Base-by-base conservation (phyloP, 257 asterid species). In the Nicotiana tomentosiformis region DNA sequence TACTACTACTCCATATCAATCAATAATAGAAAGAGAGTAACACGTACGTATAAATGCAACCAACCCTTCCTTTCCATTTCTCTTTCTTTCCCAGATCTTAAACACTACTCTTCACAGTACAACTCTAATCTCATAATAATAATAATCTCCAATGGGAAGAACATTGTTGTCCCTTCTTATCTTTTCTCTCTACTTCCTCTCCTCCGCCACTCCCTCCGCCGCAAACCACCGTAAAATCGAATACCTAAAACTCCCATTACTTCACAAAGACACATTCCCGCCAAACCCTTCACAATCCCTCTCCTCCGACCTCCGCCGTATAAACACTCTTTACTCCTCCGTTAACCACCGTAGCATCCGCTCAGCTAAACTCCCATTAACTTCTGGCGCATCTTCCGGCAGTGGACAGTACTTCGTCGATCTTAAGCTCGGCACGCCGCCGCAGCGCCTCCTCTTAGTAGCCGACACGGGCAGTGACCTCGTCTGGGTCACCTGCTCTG, bases 381-480 rank as follows among this genome's bases (percentile, higher is more conserved):
- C 82, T 80, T 93, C 98, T 86, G 97, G 95, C 37, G 94, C 97
- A 0, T 84, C 97, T 62, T 85, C 87, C 70, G 98, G 98, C 81
- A 82, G 94, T 84, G 98, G 98, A 10, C 97, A 94, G 88, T 94
- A 94, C 87, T 92, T 93, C 82, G 95, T 93, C 61, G 82, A 93
- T 12, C 91, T 94, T 61, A 89, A 91, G 77, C 85, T 94, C 32
- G 97, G 98, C 30, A 89, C 97, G 62, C 98, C 98, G 14, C 94
- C 97, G 11, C 97, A 92, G 78, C 90, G 83, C 15, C 87, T 94
- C 77, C 89, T 88, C 62, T 90, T 94, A 53, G 89, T 93, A 20
- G 94, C 95, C 2, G 98, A 94, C 51, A 94, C 97, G 20, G 98
- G 98, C n/a, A 94, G 98, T 85, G 98, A 94, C 77, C 94, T 94